These are phyloP conservation scores for Phellinidium pouzarii DNA, from an alignment of 1,284 basidiomycete species.

Conservation along the genomic window DNA sequence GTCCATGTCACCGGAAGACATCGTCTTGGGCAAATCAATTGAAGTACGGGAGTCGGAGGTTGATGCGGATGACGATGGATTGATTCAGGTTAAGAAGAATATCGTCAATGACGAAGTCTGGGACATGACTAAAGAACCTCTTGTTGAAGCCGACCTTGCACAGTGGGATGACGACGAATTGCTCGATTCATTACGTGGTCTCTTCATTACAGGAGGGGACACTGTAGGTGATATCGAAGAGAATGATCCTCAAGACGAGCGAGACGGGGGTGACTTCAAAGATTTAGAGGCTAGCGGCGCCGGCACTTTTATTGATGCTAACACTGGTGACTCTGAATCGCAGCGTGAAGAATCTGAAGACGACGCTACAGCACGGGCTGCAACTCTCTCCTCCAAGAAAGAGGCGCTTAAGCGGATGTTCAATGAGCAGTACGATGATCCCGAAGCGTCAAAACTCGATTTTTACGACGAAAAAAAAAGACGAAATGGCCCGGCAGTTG, in stretches of 20 bases:
- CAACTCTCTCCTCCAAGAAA: conserved; percentile 79
- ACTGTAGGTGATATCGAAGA: conserved; percentile 33
- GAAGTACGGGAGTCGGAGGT: conserved; percentile 24
- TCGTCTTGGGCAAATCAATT: conserved; percentile 44
- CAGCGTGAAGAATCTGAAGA: conserved; percentile 23
- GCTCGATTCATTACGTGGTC: conserved; percentile 78
- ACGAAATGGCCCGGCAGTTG: conserved; percentile 83
- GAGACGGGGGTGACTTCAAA: conserved; percentile 35
- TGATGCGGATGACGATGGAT: conserved; percentile 54
- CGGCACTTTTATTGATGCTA: conserved; percentile 20
- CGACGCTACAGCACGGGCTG: conserved; percentile 34
- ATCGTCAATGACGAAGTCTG: conserved; percentile 39
- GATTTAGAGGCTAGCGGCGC: conserved; percentile 34
- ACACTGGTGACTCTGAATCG: conserved; percentile 27
- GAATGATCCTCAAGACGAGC: conserved; percentile 39
- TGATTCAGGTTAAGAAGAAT: conserved; percentile 59
- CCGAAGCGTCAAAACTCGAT: conserved; percentile 68
- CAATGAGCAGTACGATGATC: conserved; percentile 94
- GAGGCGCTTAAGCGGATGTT: conserved; percentile 91
- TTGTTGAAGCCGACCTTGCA: conserved; percentile 45
- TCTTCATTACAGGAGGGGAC: conserved; percentile 86
- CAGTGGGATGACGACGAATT: conserved; percentile 83
- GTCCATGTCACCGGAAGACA: conserved; percentile 64
- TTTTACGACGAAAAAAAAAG: conserved; percentile 92
- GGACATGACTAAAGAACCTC: conserved; percentile 65